Percentiles rank a stretch among this genome's conserved stretches.
These are phyloP conservation scores for Suhomyces pyralidae DNA, from an alignment of 805 yeast species.

Conservation along the genomic window DNA sequence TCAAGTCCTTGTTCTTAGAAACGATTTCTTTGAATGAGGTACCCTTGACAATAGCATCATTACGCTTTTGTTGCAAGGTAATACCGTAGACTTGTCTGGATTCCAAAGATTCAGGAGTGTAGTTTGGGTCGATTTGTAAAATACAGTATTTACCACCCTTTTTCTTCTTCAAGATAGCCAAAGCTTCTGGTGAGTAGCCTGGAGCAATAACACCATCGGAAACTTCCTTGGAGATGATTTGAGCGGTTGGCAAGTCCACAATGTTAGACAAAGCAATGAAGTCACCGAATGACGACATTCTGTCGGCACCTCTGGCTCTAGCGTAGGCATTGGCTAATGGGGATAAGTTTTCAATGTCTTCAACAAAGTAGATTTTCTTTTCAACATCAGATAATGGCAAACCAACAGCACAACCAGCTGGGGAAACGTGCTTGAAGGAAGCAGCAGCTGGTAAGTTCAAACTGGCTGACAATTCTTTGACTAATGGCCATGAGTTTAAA, in stretches of 20 bases:
- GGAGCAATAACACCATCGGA: conserved; percentile 99
- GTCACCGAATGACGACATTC: conserved; percentile 99
- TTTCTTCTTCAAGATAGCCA: conserved; percentile 83
- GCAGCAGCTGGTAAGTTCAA: conserved; percentile 98
- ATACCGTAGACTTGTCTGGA: conserved; percentile 96
- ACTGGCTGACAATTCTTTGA: conserved; percentile 91
- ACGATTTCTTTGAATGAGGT: conserved; percentile 90
- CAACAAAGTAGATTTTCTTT: conserved; percentile 93
- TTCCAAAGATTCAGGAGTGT: conserved; percentile 75
- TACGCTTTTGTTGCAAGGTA: conserved; percentile 93
- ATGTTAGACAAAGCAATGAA: conserved; percentile 95
- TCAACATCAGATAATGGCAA: conserved; percentile 87
- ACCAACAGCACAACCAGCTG: conserved; percentile 99
- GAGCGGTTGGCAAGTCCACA: conserved; percentile 95
- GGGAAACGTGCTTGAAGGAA: conserved; percentile 97
- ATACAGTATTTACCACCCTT: conserved; percentile 97
- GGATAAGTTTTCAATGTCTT: conserved; percentile 89
- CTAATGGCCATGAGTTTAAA: conserved; percentile 97
- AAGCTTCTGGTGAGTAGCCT: conserved; percentile 89
- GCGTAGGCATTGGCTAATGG: conserved; percentile 98
- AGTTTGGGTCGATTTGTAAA: conserved; percentile 93
- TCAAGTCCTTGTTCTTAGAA: conserved; percentile 77
- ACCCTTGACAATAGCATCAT: conserved; percentile 92
- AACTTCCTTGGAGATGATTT: conserved; percentile 95
- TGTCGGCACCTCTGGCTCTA: conserved; percentile 99